Percentiles rank a stretch among this genome's conserved stretches.
These are phyloP conservation scores for Plicaturopsis crispa DNA, from an alignment of 768 basidiomycete species.

Conservation along the genomic window DNA sequence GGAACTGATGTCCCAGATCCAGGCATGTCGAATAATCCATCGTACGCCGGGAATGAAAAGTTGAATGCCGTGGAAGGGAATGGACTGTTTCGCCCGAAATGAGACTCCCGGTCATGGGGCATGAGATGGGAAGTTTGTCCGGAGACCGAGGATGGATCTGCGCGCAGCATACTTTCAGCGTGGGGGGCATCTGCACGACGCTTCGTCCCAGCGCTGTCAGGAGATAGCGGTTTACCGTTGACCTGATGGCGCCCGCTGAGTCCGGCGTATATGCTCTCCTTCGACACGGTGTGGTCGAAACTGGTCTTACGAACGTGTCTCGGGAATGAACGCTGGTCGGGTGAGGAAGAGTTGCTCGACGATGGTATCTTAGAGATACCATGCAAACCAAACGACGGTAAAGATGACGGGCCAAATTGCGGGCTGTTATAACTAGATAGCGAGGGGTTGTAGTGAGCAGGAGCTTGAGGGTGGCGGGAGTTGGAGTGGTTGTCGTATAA, in stretches of 20 bases:
- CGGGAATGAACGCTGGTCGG: slow-evolving; percentile 55
- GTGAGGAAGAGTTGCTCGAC: slow-evolving; percentile 16
- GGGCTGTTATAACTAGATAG: slow-evolving; percentile 37
- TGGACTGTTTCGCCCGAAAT: slow-evolving; percentile 32
- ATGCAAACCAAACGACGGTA: slow-evolving; percentile 66
- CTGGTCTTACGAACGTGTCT: slow-evolving; percentile 89
- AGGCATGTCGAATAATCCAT: slow-evolving; percentile 42
- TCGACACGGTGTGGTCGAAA: slow-evolving; percentile 86
- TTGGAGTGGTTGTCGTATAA: slow-evolving; percentile 29
- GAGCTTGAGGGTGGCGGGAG: slow-evolving; percentile 18
- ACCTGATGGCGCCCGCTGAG: slow-evolving; percentile 71
- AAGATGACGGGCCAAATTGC: slow-evolving; percentile 59
- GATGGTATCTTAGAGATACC: slow-evolving; percentile 40
- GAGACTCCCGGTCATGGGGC: slow-evolving; percentile 26
- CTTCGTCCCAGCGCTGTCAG: slow-evolving; percentile 66
- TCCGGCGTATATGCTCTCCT: slow-evolving; percentile 51
- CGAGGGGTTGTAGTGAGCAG: slow-evolving; percentile 28
- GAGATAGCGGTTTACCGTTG: slow-evolving; percentile 65
- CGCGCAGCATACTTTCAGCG: slow-evolving; percentile 71
- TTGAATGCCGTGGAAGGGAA: slow-evolving; percentile 69
- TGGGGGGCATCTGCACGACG: slow-evolving; percentile 79
- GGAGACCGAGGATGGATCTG: slow-evolving; percentile 59
- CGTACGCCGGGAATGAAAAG: slow-evolving; percentile 61
- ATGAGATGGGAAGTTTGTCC: slow-evolving; percentile 19
- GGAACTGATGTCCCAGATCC: slow-evolving; percentile 4